Conservation (phyloP, 257 asterid species). For the Cinchona pubescens region DNA sequence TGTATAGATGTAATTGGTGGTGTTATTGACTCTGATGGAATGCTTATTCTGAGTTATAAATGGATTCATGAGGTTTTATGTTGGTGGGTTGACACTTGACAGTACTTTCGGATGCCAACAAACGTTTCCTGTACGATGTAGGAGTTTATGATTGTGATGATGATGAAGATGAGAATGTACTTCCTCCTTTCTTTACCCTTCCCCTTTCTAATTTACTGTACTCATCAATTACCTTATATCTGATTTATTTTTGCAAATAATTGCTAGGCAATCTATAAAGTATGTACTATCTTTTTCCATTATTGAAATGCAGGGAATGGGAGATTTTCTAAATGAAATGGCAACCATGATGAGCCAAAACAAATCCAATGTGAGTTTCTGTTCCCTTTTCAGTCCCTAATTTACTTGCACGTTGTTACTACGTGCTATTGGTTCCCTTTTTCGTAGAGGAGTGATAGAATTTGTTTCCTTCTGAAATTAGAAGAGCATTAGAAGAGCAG, state of each 20-base stretch:
- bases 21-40: not conserved
- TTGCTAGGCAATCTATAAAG: no score
- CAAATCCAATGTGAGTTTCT: slow-evolving; percentile 49
- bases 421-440: not conserved
- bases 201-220: not conserved
- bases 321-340: slow-evolving; percentile 84
- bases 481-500: no score
- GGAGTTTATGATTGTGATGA: slow-evolving; percentile 80
- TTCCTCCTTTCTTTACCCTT: not conserved
- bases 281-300: no score
- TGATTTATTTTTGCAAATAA: no score
- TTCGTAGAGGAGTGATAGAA: not conserved
- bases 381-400: not conserved
- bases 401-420: not conserved
- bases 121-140: slow-evolving; percentile 78
- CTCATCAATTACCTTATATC: no score
- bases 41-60: not conserved
- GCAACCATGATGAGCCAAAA: slow-evolving; percentile 70
- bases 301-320: slow-evolving; percentile 72
- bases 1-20: not conserved
- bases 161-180: slow-evolving; percentile 67
- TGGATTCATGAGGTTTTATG: slow-evolving; percentile 22
- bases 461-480: not conserved
- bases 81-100: slow-evolving; percentile 15
- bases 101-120: slow-evolving; percentile 78